These are phyloP conservation scores for Abortiporus biennis DNA, from an alignment of 1,284 basidiomycete genomes.

Conservation along the genomic window DNA sequence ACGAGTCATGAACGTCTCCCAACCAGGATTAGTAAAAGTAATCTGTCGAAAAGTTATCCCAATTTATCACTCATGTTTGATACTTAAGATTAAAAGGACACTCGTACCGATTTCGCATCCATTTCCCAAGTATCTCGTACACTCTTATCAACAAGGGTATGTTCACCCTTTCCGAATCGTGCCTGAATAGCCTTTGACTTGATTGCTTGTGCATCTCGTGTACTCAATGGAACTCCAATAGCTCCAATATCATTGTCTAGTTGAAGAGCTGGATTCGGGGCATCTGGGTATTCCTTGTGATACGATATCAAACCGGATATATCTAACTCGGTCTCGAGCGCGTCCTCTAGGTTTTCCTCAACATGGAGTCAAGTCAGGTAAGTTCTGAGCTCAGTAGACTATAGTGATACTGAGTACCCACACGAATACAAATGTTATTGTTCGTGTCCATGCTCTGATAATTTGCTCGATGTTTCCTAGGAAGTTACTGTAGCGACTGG, in stretches of 20 bases:
- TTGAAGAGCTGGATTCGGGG: slow-evolving; percentile 18
- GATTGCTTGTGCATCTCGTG: slow-evolving; percentile 8
- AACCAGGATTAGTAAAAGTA: slow-evolving; percentile 14
- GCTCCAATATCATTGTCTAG: slow-evolving; percentile 19
- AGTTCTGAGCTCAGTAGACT: too few relatives aligned
- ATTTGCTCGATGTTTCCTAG: too few relatives aligned
- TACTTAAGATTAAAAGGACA: not conserved
- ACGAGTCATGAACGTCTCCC: slow-evolving; percentile 13
- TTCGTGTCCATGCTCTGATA: too few relatives aligned
- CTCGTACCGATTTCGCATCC: slow-evolving; percentile 10
- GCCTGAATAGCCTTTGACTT: slow-evolving; percentile 17
- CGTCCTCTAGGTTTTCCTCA: slow-evolving; percentile 2
- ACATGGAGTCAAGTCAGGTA: too few relatives aligned
- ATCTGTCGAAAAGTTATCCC: slow-evolving; percentile 7
- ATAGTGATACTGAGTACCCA: too few relatives aligned
- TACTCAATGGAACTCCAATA: slow-evolving; percentile 32
- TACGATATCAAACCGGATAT: slow-evolving; percentile 14
- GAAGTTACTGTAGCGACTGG: too few relatives aligned
- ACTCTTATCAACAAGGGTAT: slow-evolving; percentile 17
- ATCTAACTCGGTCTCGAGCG: not conserved
- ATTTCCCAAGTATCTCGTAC: slow-evolving; percentile 21
- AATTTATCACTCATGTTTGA: not conserved
- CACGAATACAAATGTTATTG: too few relatives aligned
- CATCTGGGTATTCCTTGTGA: slow-evolving; percentile 12
- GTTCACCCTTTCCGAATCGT: slow-evolving; percentile 24